Evolutionary conservation across 345 rosid species (phyloP).

Genomic region (Hibiscus trionum): DNA sequence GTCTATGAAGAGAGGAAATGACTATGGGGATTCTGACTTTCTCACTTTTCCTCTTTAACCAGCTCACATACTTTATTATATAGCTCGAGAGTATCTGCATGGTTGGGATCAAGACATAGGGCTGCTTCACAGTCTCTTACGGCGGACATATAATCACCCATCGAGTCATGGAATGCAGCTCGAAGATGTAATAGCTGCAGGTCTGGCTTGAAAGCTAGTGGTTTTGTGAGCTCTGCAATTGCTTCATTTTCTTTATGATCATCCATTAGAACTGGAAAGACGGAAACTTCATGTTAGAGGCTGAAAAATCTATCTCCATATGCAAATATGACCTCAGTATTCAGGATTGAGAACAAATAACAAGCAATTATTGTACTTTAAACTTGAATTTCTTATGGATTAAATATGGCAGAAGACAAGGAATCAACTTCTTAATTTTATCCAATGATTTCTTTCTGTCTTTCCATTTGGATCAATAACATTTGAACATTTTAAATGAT

Average conservation of each 20-base stretch:
- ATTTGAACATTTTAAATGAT: neutral
- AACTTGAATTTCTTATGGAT: neutral
- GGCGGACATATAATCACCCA: constrained; percentile 48
- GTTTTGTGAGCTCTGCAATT: constrained; percentile 71
- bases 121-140: constrained; percentile 93
- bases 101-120: constrained; percentile 71
- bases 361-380: neutral
- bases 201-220: constrained; percentile 82
- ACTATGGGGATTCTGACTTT: constrained; percentile 7
- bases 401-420: neutral
- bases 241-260: constrained; percentile 91
- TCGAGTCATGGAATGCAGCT: constrained; percentile 87
- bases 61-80: constrained; percentile 43
- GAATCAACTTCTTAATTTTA: neutral
- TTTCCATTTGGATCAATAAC: neutral
- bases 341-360: neutral
- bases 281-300: constrained; percentile 3
- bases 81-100: constrained; percentile 56
- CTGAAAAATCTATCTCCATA: neutral
- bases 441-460: neutral
- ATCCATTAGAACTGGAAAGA: constrained; percentile 84
- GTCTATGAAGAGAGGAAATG: constrained; percentile 9
- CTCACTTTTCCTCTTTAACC: constrained; percentile 26
- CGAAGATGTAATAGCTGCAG: constrained; percentile 86
- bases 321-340: constrained; percentile 1